These are phyloP conservation scores for Cyberlindnera mrakii DNA, from an alignment of 805 yeast genomes.

Conservation along the genomic window DNA sequence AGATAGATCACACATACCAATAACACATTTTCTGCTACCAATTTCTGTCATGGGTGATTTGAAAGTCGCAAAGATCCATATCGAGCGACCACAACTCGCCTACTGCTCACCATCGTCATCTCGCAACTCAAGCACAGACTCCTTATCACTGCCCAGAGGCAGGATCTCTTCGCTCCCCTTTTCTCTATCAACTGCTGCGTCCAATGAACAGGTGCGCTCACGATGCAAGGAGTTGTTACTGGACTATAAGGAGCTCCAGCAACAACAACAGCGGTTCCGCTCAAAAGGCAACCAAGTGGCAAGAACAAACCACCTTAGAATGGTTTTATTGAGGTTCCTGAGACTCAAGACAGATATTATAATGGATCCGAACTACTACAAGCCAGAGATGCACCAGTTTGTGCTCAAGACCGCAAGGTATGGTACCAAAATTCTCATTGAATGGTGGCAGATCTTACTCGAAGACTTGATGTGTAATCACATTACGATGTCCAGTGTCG, in stretches of 20 bases:
- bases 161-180: constrained; percentile 7
- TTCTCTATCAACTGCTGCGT: constrained; percentile 2
- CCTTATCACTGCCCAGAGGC: not conserved
- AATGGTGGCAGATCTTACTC: constrained; percentile 10
- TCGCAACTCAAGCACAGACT: not conserved
- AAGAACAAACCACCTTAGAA: constrained; percentile 7
- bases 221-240: constrained; percentile 9
- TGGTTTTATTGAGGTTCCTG: constrained; percentile 8
- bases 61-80: not conserved
- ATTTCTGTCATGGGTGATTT: not conserved
- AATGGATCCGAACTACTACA: constrained; percentile 1
- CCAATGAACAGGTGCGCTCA: constrained; percentile 6
- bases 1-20: no score
- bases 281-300: constrained; percentile 5
- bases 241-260: constrained; percentile 13
- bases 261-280: constrained; percentile 5
- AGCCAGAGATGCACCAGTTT: constrained; percentile 7
- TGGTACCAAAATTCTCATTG: constrained; percentile 6
- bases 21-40: no score
- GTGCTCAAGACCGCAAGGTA: constrained; percentile 6
- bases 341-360: constrained; percentile 5
- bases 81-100: constrained; percentile 1
- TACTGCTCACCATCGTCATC: constrained; percentile 1
- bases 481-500: constrained; percentile 6
- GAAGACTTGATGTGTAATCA: constrained; percentile 4